phyloP scores from a whole-genome alignment of 2,329 filamentous ascomycete genomes.

The Alternaria ventricosa region DNA sequence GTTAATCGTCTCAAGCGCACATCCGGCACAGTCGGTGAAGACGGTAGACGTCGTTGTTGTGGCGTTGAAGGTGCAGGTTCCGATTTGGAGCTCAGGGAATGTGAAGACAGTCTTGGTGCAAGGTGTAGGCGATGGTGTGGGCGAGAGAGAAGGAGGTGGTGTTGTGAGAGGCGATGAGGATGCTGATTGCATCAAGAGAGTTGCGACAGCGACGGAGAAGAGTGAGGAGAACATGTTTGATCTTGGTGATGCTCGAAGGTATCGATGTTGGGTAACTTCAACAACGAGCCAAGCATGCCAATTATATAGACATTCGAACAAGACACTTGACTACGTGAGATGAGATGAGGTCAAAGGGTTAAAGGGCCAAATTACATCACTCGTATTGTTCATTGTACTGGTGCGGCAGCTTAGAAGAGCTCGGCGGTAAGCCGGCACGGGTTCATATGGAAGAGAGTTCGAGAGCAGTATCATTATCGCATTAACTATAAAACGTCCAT shows the following conservation, averaged over 20 bases:
- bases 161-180: background rate
- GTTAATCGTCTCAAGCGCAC: constrained; percentile 21
- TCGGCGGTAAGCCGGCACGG: constrained; percentile 5
- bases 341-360: background rate
- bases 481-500: constrained; percentile 12
- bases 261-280: background rate
- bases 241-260: background rate
- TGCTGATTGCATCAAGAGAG: background rate
- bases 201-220: background rate
- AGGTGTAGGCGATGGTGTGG: constrained; percentile 4
- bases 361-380: background rate
- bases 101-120: constrained; percentile 27
- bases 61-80: constrained; percentile 32
- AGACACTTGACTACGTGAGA: background rate
- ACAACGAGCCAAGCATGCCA: background rate
- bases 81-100: constrained; percentile 19
- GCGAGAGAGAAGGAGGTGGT: background rate
- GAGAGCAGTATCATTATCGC: constrained; percentile 15
- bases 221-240: background rate
- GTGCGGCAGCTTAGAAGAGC: background rate
- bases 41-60: constrained; percentile 31
- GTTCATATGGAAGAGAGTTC: background rate
- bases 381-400: background rate
- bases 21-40: constrained; percentile 39
- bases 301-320: background rate